Percentiles rank a stretch among this genome's conserved stretches.
Conservation (phyloP, 129 eudicot species). For the Arctium lappa region DNA sequence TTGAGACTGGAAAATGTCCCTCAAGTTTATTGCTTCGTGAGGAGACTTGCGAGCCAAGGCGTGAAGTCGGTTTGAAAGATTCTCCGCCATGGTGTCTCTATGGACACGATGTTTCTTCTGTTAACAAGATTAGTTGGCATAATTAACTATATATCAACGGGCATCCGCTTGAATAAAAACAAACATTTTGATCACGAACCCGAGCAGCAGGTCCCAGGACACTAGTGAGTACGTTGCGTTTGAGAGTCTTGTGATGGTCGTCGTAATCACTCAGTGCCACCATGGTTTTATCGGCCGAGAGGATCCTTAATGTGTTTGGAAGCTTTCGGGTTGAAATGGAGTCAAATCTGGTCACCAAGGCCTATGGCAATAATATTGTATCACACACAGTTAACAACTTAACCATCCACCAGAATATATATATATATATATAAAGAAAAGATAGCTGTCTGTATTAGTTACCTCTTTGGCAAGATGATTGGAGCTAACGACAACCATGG, state of each 20-base stretch:
- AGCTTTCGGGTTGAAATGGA: conserved; percentile 72
- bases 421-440: background rate
- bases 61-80: conserved; percentile 28
- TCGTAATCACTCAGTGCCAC: conserved; percentile 71
- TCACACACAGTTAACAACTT: background rate
- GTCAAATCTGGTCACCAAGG: conserved; percentile 58
- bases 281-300: conserved; percentile 57
- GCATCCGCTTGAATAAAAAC: background rate
- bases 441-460: background rate
- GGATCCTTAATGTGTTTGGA: conserved; percentile 53
- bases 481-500: conserved; percentile 56
- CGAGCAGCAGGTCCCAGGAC: conserved; percentile 67
- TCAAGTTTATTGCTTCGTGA: conserved; percentile 39
- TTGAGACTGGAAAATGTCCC: conserved; percentile 52
- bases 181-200: conserved; percentile 26
- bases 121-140: background rate
- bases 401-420: background rate
- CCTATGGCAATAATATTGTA: conserved; percentile 28
- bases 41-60: conserved; percentile 19
- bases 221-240: conserved; percentile 40
- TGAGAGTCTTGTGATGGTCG: conserved; percentile 52
- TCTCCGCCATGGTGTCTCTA: conserved; percentile 45
- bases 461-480: conserved; percentile 73
- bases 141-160: too few species aligned
- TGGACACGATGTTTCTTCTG: conserved; percentile 53